Conservation (phyloP, 257 asterid genomes). For the Handroanthus guayacan region DNA sequence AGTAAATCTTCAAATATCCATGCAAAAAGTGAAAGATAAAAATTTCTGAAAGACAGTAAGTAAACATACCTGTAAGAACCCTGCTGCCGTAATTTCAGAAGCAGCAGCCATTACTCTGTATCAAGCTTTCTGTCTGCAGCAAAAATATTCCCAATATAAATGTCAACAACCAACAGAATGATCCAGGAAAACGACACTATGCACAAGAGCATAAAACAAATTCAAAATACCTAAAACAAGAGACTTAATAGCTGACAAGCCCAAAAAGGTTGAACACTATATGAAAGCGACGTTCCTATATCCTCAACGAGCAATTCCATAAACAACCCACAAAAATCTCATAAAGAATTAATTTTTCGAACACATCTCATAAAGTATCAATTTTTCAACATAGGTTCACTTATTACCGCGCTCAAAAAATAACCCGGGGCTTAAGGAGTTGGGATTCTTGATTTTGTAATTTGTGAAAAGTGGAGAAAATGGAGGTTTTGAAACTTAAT, state of each 20-base stretch:
- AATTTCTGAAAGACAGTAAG: background rate
- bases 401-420: background rate
- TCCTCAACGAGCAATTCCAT: background rate
- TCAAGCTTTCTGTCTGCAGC: slow-evolving; percentile 28
- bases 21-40: slow-evolving; percentile 3
- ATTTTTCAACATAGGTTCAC: background rate
- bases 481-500: too few relatives aligned
- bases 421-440: too few relatives aligned
- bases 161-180: background rate
- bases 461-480: too few relatives aligned
- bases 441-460: too few relatives aligned
- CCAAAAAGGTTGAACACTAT: background rate
- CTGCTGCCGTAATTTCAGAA: slow-evolving; percentile 63
- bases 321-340: background rate
- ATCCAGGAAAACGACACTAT: background rate
- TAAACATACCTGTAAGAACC: slow-evolving; percentile 61
- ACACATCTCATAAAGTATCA: background rate
- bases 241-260: background rate
- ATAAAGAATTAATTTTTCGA: background rate
- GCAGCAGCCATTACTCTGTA: slow-evolving; percentile 60
- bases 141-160: background rate
- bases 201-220: background rate
- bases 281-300: background rate
- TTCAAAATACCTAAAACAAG: background rate
- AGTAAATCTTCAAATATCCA: background rate